These are phyloP conservation scores for Kurtzmaniella quercitrusa DNA, from an alignment of 1,139 yeast genomes.

Conservation along the genomic window DNA sequence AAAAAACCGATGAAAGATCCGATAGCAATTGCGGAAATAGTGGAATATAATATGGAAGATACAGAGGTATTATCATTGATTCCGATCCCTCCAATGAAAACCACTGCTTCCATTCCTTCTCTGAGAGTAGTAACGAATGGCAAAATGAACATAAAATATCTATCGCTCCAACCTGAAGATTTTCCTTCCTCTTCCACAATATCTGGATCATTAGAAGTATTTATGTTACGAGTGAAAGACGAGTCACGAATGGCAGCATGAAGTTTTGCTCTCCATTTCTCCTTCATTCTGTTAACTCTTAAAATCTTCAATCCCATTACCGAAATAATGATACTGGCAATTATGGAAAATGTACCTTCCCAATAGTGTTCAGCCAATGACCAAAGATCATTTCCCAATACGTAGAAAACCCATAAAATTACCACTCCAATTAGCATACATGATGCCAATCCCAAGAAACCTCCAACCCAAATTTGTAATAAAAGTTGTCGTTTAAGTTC, in stretches of 20 bases:
- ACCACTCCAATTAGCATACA: constrained; percentile 36
- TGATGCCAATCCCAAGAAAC: constrained; percentile 32
- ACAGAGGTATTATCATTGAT: constrained; percentile 37
- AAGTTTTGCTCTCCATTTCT: constrained; percentile 78
- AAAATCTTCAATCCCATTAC: constrained; percentile 43
- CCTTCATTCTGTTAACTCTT: constrained; percentile 57
- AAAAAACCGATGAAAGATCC: constrained; percentile 34
- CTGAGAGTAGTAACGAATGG: constrained; percentile 45
- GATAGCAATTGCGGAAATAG: constrained; percentile 22
- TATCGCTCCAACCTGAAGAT: constrained; percentile 22
- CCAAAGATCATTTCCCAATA: constrained; percentile 41
- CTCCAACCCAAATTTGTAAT: constrained; percentile 43
- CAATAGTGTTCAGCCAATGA: constrained; percentile 43
- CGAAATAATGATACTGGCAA: constrained; percentile 42
- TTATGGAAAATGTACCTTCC: constrained; percentile 43
- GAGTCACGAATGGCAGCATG: constrained; percentile 19
- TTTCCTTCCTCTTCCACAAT: not conserved
- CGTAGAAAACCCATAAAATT: constrained; percentile 34
- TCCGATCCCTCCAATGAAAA: constrained; percentile 46
- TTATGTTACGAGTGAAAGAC: not conserved
- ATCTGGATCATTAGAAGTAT: not conserved
- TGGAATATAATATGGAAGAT: constrained; percentile 25
- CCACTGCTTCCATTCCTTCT: constrained; percentile 48
- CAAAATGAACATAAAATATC: constrained; percentile 37
- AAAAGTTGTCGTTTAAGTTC: constrained; percentile 18